Base-by-base conservation (phyloP, 768 basidiomycete genomes). In the Neoboletus magnificus region DNA sequence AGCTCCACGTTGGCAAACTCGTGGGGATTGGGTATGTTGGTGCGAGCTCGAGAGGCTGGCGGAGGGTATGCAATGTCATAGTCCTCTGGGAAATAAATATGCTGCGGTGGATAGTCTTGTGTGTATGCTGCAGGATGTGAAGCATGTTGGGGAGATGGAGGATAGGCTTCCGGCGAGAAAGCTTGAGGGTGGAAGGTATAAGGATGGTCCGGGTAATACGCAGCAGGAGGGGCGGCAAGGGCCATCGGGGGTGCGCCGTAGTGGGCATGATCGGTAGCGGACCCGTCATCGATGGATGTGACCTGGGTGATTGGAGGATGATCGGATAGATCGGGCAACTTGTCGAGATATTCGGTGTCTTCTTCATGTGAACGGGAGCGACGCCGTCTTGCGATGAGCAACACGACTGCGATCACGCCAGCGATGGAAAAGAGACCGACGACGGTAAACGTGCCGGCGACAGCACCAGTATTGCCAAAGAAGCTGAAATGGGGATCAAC, bases 401-500 rank as follows among this genome's bases (percentile, higher is more conserved):
- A 54, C 5, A 62, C 55, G 45, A 61, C 56, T 30, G 65, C 70
- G 22, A 72, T 60, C 47, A 78, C 29, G 20, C 68, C 59, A 20
- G 68, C 73, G 41, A 76, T 13, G 20, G 57, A 67, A 9, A 76
- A 54, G 3, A 82, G 58, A 46, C 74, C 77, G 50, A 75, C 70
- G 53, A 73, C 68, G 39, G 74, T 70, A 56, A 81, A 82, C 0
- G 74, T 75, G 39, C 74, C 77, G 0, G 76, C 80, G 20, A 80
- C 76, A 0, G 77, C 80, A 35, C 72, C 76, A 48, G 73, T 77
- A 59, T 78, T 75, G 44, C 71, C 58, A 59, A 79, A 75, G 72
- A 82, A 82, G 55, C 80, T 81, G 50, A 23, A 20, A 41, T 1
- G 25, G 29, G 37, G 33, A 1, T 60, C 41, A 59, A 30, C 3